Base-by-base conservation (phyloP, 768 basidiomycete genomes). In the Auricularia auricula-judae region DNA sequence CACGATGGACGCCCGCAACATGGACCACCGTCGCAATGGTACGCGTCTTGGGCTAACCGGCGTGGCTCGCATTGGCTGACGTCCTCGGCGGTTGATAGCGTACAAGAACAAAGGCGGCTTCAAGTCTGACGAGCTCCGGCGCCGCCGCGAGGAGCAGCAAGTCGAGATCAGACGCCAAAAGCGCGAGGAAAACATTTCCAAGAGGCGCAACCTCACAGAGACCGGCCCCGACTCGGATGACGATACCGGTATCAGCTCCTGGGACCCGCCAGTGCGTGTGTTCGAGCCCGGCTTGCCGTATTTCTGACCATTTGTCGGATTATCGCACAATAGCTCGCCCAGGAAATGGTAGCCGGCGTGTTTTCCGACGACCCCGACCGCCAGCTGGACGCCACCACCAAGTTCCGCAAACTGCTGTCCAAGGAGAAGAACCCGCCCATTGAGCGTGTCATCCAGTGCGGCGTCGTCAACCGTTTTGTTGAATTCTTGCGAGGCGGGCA, bases 341-440 rank as follows among this genome's bases (percentile, higher is more conserved):
- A 91, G 64, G 93, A 94, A 71, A 95, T 99, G 94, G 87, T 99
- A 67, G 76, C 81, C 63, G 93, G 88, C 64, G 94, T 99, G 34
- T 96, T 97, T 75, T 93, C 91, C 29, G 87, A 94, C 62, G 89
- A 95, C 74, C 80, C 88, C 21, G 56, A 59, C 34, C 56, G 56
- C 56, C 56, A 65, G 64, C 59, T 65, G 36, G 95, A 98, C 75
- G 91, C 96, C 73, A 98, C 97, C 18, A 98, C 93, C 73, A 96
- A 29, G 29, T 98, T 98, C 82, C 88, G 97, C 71, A 99, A 98
- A 78, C 83, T 99, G 47, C 85, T 99, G 68, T 98, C 95, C 69
- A 99, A 99, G 79, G 97, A 99, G 80, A 96, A 95, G 81, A 99
- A 98, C 75, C 97, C 97, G 59, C 97, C 96, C 21, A 99, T 99